A percentile compares a stretch with the other conserved stretches of the same genome.
phyloP scores from a whole-genome alignment of 2,329 filamentous ascomycete genomes.

The Diaporthe longicolla region DNA sequence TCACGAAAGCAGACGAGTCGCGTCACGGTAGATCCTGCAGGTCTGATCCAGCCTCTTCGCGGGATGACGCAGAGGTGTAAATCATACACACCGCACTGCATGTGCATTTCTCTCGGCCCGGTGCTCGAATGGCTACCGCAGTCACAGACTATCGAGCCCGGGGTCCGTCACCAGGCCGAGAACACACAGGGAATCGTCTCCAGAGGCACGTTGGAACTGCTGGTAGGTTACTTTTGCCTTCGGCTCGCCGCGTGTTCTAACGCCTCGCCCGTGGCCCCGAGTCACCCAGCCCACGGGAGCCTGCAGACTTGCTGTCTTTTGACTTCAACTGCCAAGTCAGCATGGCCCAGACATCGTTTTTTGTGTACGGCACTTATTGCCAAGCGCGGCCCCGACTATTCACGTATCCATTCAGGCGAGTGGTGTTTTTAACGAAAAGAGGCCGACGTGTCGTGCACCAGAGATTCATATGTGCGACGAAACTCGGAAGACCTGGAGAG shows the following conservation, averaged over 20 bases:
- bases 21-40: conserved; percentile 31
- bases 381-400: not conserved
- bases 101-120: not conserved
- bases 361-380: not conserved
- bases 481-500: not conserved
- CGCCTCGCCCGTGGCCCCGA: not conserved
- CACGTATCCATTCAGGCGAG: not conserved
- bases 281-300: conserved; percentile 7
- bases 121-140: not conserved
- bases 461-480: not conserved
- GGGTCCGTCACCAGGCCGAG: not conserved
- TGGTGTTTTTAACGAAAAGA: not conserved
- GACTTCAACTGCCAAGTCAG: not conserved
- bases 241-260: not conserved
- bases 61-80: conserved; percentile 28
- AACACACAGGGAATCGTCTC: not conserved
- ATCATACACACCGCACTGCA: not conserved
- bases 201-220: conserved; percentile 1
- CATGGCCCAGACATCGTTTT: not conserved
- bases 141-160: not conserved
- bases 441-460: not conserved
- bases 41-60: not conserved
- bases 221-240: not conserved
- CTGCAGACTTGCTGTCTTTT: not conserved
- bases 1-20: conserved; percentile 25